Conservation (phyloP, 345 rosid genomes). For the Acer negundo region DNA sequence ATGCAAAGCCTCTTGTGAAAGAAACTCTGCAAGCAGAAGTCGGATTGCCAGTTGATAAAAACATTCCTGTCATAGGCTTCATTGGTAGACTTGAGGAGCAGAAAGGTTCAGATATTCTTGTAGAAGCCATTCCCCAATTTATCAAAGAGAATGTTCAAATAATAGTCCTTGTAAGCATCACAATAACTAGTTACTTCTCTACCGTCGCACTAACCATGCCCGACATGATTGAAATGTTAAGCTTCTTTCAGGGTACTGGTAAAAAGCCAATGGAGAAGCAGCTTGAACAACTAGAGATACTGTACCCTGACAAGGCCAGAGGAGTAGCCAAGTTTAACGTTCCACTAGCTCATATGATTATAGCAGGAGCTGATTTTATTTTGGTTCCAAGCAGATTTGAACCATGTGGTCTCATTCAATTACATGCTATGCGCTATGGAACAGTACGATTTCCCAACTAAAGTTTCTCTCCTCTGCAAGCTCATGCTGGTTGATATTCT, state of each 20-base stretch:
- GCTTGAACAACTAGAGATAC: slow-evolving; percentile 28
- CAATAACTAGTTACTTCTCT: not conserved
- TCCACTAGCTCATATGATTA: slow-evolving; percentile 38
- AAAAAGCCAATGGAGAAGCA: slow-evolving; percentile 34
- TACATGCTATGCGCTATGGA: slow-evolving; percentile 37
- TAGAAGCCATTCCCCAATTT: slow-evolving; percentile 32
- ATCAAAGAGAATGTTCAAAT: slow-evolving; percentile 27
- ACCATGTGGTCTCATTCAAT: slow-evolving; percentile 35
- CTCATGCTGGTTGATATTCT: not conserved
- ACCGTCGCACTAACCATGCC: not conserved
- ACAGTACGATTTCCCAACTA: slow-evolving; percentile 13
- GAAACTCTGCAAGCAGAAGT: slow-evolving; percentile 41
- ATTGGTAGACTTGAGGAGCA: slow-evolving; percentile 37
- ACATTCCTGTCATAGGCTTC: slow-evolving; percentile 34
- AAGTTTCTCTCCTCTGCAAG: not conserved
- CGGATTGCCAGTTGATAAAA: slow-evolving; percentile 32
- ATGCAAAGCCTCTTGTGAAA: slow-evolving; percentile 35
- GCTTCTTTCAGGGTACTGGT: slow-evolving; percentile 28
- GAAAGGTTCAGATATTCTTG: slow-evolving; percentile 39
- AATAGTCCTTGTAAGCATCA: slow-evolving; percentile 30
- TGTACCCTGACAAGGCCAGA: slow-evolving; percentile 32
- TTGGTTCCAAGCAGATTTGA: slow-evolving; percentile 41
- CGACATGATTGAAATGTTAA: not conserved
- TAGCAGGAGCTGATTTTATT: slow-evolving; percentile 35
- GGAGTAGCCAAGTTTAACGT: slow-evolving; percentile 35